Conservation (phyloP, 352 stramenopile genomes). For the Phytophthora cryptogea region DNA sequence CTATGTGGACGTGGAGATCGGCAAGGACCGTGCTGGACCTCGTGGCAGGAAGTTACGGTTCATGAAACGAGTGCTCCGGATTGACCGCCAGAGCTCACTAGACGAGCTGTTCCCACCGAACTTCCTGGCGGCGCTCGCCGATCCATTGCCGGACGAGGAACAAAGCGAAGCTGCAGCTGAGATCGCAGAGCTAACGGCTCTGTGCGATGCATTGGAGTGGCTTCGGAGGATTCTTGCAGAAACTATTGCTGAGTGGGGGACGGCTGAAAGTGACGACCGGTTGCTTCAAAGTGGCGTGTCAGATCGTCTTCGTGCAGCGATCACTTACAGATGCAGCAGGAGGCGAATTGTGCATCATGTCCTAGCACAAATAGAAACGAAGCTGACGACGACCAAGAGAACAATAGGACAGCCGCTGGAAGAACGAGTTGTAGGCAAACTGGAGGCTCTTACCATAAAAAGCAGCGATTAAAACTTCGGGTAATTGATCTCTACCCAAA, state of each 20-base stretch:
- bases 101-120: constrained; percentile 50
- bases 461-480: constrained; percentile 12
- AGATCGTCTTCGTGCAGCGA: constrained; percentile 40
- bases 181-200: constrained; percentile 7
- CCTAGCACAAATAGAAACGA: constrained; percentile 44
- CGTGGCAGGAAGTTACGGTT: constrained; percentile 49
- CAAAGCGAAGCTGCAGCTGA: constrained; percentile 13
- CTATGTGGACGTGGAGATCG: constrained; percentile 64
- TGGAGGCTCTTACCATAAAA: constrained; percentile 18
- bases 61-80: constrained; percentile 45
- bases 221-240: constrained; percentile 26
- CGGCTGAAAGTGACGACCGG: constrained; percentile 24
- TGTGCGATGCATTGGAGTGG: constrained; percentile 34
- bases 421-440: constrained; percentile 9
- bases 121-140: constrained; percentile 27
- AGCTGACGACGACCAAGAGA: constrained; percentile 17
- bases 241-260: constrained; percentile 28
- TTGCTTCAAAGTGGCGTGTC: constrained; percentile 25
- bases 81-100: constrained; percentile 53
- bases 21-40: constrained; percentile 34
- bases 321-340: constrained; percentile 53
- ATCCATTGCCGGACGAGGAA: constrained; percentile 23
- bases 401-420: constrained; percentile 6
- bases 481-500: neutral
- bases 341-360: constrained; percentile 46